These are phyloP conservation scores for Lentinula novae-zelandiae DNA, from an alignment of 1,284 basidiomycete genomes.

Conservation along the genomic window DNA sequence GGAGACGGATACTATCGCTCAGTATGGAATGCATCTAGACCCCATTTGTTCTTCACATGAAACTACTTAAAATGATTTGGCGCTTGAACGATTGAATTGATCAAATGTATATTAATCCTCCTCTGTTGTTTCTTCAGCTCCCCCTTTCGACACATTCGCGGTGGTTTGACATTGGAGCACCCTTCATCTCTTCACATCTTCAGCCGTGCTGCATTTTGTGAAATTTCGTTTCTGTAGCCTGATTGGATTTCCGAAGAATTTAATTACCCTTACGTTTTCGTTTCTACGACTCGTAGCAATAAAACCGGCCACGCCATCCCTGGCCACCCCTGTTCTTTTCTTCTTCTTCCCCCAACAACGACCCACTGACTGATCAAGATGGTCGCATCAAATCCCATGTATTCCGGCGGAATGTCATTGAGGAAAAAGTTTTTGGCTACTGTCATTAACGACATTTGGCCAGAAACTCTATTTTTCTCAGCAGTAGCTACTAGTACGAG, in stretches of 20 bases:
- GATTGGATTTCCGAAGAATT: neutral
- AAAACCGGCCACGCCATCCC: neutral
- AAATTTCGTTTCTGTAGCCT: neutral
- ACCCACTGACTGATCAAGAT: constrained; percentile 23
- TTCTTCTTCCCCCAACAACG: neutral
- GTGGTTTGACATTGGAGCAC: neutral
- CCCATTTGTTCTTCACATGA: no score
- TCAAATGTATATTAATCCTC: no score
- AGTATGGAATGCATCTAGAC: no score
- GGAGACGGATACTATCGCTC: no score
- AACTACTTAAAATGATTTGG: no score
- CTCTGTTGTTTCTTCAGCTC: neutral
- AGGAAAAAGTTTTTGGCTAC: constrained; percentile 55
- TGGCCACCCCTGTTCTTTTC: neutral
- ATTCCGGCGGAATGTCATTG: constrained; percentile 39
- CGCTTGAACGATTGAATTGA: no score
- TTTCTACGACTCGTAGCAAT: neutral
- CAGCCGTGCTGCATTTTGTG: constrained; percentile 1
- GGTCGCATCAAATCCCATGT: constrained; percentile 44
- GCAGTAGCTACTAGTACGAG: constrained; percentile 50
- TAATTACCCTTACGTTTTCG: neutral
- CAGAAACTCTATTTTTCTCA: constrained; percentile 53
- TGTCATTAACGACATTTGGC: constrained; percentile 63
- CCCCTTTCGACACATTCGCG: neutral
- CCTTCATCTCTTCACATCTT: neutral